Evolutionary conservation across 768 basidiomycete genomes (phyloP), one percentile per base, ranked within the genome.

Genomic region (Mycena polygramma): DNA sequence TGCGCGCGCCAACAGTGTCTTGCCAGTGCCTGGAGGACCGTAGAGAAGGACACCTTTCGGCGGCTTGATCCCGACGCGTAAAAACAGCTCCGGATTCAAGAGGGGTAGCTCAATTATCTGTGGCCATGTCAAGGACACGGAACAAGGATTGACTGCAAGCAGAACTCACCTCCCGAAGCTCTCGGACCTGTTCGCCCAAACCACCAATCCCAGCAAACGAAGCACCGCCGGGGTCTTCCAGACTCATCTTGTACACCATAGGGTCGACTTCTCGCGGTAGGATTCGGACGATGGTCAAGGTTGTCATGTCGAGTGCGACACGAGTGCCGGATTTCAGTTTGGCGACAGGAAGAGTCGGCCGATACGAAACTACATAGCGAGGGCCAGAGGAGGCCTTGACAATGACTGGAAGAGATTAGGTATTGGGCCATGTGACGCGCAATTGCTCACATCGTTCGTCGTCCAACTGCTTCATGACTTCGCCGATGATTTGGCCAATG

Each of bases 281-380:
- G 61, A 99, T 97, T 45, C 98, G 94, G 96, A 99, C 99, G 77
- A 99, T 95, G 8, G 98, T 99, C 39, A 99, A 85, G 2, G 98
- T 99, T 5, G 98, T 99, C 98, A 99, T 99, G 80, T 99, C 98
- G 39, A 99, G 90, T 64, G 96, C 97, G 66, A 99, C 98, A 73
- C 98, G 94, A 5, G 95, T 95, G 58, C 96, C 96, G 7, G 94
- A 82, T 81, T 99, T 98, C 68, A 99, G 92, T 82, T 99, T 95
- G 36, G 89, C 86, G 54, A 91, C 91, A n/a, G 96, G 95, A 54
- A 99, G 88, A 15, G 96, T 90, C 10, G 96, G 96, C 52, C 98
- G 91, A 80, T 95, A 99, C 2, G 97, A 98, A 17, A 99, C 98
- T 37, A 99, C 97, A 79, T 99, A 99, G 75, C 98, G 93, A 37